Evolutionary conservation across 2,329 filamentous ascomycete genomes (phyloP), one percentile per base, ranked within the genome.

Genomic region (Ceratocystis lukuohia): DNA sequence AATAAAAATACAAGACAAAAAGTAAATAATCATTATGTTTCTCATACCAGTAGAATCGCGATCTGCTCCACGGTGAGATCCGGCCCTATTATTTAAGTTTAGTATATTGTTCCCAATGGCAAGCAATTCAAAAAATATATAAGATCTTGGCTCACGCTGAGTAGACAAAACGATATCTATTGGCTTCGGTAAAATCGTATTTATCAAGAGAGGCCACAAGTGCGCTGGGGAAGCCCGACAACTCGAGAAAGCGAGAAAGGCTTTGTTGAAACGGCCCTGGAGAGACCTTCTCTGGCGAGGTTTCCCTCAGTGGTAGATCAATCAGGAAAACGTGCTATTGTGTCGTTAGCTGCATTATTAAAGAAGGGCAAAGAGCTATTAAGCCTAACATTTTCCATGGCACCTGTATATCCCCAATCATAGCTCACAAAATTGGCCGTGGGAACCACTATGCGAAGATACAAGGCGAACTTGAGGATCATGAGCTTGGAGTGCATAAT

Each of bases 401-500:
- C 76, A 5, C 89, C 89, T 1, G 80, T 82, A 74, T 95, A 90
- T 8, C 92, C 93, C 92, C 94, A 97, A 73, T 99, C 93, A 71
- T 89, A 91, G 6, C 84, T 80, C 12, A 88, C 86, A 62, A 96
- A 78, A 71, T 99, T 99, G 1, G 91, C 94, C 2, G 88, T 93
- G 0, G 94, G 91, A 1, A 97, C 79, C 0, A 88, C 93, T 57
- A 99, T 80, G 5, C 94, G 84, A 17, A 96, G 75, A 73, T 91
- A 86, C 1, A 77, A 76, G 0, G 82, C 77, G 71, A 91, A 89
- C 71, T 91, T 93, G n/a, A 97, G 80, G 1, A 97, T 76, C 82
- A 96, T 92, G 56, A 97, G 79, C 73, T 99, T 97, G 62, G 91
- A 96, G 75, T 97, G 94, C 91, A 97, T 96, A 71, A 82, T 86